These are phyloP conservation scores for Magnaporthiopsis incrustans DNA, from an alignment of 2,329 filamentous ascomycete genomes.

Conservation along the genomic window DNA sequence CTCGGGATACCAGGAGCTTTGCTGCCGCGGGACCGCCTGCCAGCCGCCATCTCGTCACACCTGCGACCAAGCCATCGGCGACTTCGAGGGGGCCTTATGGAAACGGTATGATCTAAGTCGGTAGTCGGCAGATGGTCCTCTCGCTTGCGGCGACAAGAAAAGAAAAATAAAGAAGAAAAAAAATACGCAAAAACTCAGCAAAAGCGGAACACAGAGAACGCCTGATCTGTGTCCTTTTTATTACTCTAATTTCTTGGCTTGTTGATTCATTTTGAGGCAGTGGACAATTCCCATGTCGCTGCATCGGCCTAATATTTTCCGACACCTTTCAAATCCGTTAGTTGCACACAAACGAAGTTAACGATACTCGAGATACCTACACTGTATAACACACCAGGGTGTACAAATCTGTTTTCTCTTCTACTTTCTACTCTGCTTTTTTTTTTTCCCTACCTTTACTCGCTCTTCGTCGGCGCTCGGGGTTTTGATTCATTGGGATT, in stretches of 20 bases:
- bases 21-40: slow-evolving; percentile 24
- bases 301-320: slow-evolving; percentile 6
- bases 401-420: slow-evolving; percentile 9
- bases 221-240: background rate
- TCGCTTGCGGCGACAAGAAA: background rate
- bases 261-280: slow-evolving; percentile 1
- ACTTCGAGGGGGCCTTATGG: slow-evolving; percentile 21
- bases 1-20: slow-evolving; percentile 18
- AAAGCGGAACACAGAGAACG: background rate
- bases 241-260: slow-evolving; percentile 3
- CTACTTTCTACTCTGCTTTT: slow-evolving; percentile 8
- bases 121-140: no score
- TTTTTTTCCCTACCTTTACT: background rate
- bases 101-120: slow-evolving; percentile 25
- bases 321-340: slow-evolving; percentile 2
- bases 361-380: slow-evolving; percentile 21
- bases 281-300: background rate
- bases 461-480: background rate
- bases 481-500: background rate
- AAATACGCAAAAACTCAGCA: background rate
- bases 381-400: slow-evolving; percentile 14
- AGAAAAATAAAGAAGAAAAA: background rate
- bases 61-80: slow-evolving; percentile 15
- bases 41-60: slow-evolving; percentile 25
- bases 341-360: slow-evolving; percentile 6